Evolutionary conservation across 129 eudicot species (phyloP), one percentile per base, ranked within the genome.

Genomic region (Pseudognaphalium luteoalbum): DNA sequence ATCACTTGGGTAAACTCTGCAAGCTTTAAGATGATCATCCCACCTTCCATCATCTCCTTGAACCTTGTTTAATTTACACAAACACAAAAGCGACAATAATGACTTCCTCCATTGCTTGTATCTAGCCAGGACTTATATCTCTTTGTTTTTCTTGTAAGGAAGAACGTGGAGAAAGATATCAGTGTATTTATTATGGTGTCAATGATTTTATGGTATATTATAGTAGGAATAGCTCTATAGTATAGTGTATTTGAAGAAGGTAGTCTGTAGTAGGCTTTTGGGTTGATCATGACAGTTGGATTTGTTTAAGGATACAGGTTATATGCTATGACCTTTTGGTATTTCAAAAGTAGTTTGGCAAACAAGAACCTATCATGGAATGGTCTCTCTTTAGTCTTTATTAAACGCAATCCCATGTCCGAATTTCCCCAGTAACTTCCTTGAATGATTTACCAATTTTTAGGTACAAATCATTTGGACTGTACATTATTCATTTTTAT

Each of bases 1-100:
- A 67, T 77, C 81, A 25, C 81, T 77, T 58, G 75, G 57, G 68
- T 54, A 77, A 56, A 77, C 75, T 57, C 42, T 35, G 68, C 58
- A 77, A 22, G 75, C 74, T 68, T 54, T 77, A 20, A 69, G 6
- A 56, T 20, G 21, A 20, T 77, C 75, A 35, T 68, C 81, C 9
- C 37, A 57, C 69, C 42, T 67, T 1, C 59, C 15, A 29, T 77
- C 75, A 16, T 77, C 81, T 33, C 60, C 59, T 34, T 57, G 68
- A 39, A n/a, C 32, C 1, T 69, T 77, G 12, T 56, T 64, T 7
- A 39, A 51, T 67, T 58, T 67, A 33, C 68, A 77, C 30, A 56
- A 39, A 32, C 30, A 35, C n/a, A 68, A 77, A 68, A 77, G 20
- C 4, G 75, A 58, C 25, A 77, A 67, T 29, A 69, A 8, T 16